A percentile compares a stretch with the other conserved stretches of the same genome.
Conservation (phyloP, 768 basidiomycete species). For the Agrocybe chaxingu region DNA sequence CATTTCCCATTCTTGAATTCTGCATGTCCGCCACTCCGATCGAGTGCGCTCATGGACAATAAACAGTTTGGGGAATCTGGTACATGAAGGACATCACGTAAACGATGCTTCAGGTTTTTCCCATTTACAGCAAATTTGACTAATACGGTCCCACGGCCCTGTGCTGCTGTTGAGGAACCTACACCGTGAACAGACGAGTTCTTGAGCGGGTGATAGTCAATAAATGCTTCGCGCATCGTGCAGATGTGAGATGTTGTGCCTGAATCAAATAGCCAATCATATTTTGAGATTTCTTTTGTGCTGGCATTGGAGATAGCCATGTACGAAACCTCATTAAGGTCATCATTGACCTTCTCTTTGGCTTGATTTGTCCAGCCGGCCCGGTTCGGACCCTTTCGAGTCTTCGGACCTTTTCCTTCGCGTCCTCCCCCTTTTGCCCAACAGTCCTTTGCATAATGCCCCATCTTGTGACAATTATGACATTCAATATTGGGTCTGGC, state of each 20-base stretch:
- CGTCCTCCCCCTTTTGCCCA: slow-evolving; percentile 27
- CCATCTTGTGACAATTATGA: slow-evolving; percentile 29
- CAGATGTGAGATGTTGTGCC: slow-evolving; percentile 25
- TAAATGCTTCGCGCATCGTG: slow-evolving; percentile 15
- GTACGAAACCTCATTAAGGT: slow-evolving; percentile 5
- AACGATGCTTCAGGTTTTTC: slow-evolving; percentile 11
- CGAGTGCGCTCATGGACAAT: slow-evolving; percentile 16
- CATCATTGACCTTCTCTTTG: not conserved
- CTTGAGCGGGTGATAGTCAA: slow-evolving; percentile 12
- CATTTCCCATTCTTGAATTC: slow-evolving; percentile 14
- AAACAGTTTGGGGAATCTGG: slow-evolving; percentile 21
- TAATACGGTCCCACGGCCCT: slow-evolving; percentile 16
- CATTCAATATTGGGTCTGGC: slow-evolving; percentile 15
- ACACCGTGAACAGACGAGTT: slow-evolving; percentile 14
- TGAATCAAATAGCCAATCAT: slow-evolving; percentile 22
- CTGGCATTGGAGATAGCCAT: not conserved
- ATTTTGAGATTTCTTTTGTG: slow-evolving; percentile 7
- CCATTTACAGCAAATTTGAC: slow-evolving; percentile 15
- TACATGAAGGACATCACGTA: slow-evolving; percentile 18
- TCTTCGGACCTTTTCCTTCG: slow-evolving; percentile 29
- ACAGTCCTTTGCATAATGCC: slow-evolving; percentile 20
- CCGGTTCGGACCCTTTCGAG: slow-evolving; percentile 11
- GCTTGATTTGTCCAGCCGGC: slow-evolving; percentile 9
- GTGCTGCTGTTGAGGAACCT: slow-evolving; percentile 11
- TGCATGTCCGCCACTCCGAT: slow-evolving; percentile 15